A percentile compares a stretch with the other conserved stretches of the same genome.
These are phyloP conservation scores for Penstemon barbatus DNA, from an alignment of 257 asterid genomes.

Conservation along the genomic window DNA sequence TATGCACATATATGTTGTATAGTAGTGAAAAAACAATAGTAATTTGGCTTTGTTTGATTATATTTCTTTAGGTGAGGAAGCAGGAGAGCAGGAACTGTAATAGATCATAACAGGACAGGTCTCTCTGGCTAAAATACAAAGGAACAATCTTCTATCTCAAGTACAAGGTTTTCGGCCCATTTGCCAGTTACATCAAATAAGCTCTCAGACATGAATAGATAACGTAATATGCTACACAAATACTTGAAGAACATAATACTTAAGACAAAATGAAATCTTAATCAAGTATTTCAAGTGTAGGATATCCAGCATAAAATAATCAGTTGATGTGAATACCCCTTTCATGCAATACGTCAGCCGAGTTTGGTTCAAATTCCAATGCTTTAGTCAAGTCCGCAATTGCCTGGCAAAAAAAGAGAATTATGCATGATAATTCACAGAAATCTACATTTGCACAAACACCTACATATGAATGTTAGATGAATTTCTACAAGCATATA, in stretches of 20 bases:
- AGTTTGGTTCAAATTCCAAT: conserved; percentile 79
- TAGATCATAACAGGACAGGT: not conserved
- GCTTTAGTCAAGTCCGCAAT: conserved; percentile 93
- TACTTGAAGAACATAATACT: conserved; percentile 24
- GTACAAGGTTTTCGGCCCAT: not conserved
- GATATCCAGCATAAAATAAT: conserved; percentile 3
- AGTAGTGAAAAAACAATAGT: not conserved
- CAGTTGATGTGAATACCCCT: conserved; percentile 58
- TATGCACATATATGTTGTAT: not conserved
- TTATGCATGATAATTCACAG: conserved; percentile 22
- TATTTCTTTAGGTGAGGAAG: conserved; percentile 7
- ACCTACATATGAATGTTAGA: not conserved
- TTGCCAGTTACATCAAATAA: conserved; percentile 4
- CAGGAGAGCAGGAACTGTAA: not conserved
- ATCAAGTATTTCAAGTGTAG: not conserved
- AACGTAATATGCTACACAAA: conserved; percentile 4
- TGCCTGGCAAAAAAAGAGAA: conserved; percentile 60
- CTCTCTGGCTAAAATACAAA: not conserved
- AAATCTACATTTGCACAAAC: not conserved
- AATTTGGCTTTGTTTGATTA: not conserved
- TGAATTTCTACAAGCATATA: not conserved
- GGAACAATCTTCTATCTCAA: conserved; percentile 14
- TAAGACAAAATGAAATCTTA: conserved; percentile 10
- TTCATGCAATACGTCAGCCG: conserved; percentile 86
- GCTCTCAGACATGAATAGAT: conserved; percentile 23